Evolutionary conservation across 352 stramenopile species (phyloP).

Genomic region (Phytophthora citrophthora): DNA sequence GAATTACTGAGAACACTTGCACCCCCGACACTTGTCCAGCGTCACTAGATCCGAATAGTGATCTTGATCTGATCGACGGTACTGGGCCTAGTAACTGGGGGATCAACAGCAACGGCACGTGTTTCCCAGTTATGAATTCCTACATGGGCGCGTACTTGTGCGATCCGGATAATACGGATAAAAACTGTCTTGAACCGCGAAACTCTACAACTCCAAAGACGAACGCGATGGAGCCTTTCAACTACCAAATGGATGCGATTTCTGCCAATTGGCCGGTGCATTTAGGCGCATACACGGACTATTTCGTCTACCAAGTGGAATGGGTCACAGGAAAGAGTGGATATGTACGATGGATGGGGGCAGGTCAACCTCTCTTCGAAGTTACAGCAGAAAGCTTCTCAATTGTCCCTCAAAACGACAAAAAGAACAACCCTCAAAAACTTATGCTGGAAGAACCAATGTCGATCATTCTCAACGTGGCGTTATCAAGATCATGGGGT

Average conservation of each 20-base stretch:
- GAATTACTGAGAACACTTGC: constrained; percentile 51
- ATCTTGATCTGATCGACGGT: constrained; percentile 47
- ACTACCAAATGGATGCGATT: constrained; percentile 86
- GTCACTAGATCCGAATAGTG: constrained; percentile 45
- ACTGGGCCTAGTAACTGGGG: constrained; percentile 49
- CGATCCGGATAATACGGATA: constrained; percentile 52
- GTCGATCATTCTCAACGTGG: constrained; percentile 67
- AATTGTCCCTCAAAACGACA: constrained; percentile 48
- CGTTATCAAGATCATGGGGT: constrained; percentile 47
- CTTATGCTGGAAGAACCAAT: constrained; percentile 55
- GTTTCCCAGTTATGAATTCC: constrained; percentile 62
- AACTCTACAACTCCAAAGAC: constrained; percentile 36
- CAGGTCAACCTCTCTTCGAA: constrained; percentile 62
- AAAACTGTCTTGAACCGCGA: constrained; percentile 40
- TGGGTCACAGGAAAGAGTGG: constrained; percentile 72
- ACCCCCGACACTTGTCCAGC: constrained; percentile 40
- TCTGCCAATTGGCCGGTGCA: constrained; percentile 78
- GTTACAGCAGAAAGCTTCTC: constrained; percentile 54
- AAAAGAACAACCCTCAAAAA: constrained; percentile 56
- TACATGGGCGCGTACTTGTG: constrained; percentile 73
- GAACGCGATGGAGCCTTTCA: constrained; percentile 65
- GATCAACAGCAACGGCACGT: constrained; percentile 72
- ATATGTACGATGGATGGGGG: constrained; percentile 72
- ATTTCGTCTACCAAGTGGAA: constrained; percentile 71
- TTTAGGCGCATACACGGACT: constrained; percentile 63